phyloP scores from a whole-genome alignment of 73 alveolate species.

The Blepharisma japonicum region DNA sequence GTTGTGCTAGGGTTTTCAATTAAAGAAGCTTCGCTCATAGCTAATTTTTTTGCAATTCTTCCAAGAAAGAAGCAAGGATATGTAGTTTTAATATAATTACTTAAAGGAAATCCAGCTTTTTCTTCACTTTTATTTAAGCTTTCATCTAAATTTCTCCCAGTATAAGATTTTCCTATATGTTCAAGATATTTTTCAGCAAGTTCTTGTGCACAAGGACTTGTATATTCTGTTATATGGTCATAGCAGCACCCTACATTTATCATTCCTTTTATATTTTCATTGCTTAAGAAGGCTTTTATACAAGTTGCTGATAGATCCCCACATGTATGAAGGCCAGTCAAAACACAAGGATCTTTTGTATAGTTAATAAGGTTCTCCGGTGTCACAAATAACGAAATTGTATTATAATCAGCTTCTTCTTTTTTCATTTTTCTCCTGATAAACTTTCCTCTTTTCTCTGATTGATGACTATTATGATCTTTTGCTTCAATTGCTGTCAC shows the following conservation, averaged over 20 bases:
- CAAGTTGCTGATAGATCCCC: conserved; percentile 20
- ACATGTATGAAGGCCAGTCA: conserved; percentile 27
- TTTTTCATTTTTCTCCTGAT: background rate
- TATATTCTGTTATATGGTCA: conserved; percentile 21
- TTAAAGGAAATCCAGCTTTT: conserved; percentile 27
- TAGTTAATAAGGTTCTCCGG: background rate
- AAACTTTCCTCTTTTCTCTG: conserved; percentile 18
- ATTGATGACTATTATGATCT: background rate
- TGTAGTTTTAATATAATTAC: background rate
- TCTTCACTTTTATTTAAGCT: background rate
- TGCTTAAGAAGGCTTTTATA: background rate
- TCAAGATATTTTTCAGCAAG: background rate
- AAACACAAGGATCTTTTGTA: background rate
- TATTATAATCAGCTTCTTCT: conserved; percentile 8
- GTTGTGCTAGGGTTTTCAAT: background rate
- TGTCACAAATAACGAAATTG: background rate
- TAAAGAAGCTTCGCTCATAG: conserved; percentile 14
- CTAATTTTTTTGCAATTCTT: background rate
- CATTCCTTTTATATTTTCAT: background rate
- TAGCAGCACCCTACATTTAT: conserved; percentile 32
- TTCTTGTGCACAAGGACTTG: background rate
- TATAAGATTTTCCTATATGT: background rate
- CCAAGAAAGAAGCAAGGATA: conserved; percentile 25
- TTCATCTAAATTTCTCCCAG: conserved; percentile 16
- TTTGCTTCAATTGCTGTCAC: conserved; percentile 31